phyloP scores from a whole-genome alignment of 345 rosid genomes.

The Boechera retrofracta region DNA sequence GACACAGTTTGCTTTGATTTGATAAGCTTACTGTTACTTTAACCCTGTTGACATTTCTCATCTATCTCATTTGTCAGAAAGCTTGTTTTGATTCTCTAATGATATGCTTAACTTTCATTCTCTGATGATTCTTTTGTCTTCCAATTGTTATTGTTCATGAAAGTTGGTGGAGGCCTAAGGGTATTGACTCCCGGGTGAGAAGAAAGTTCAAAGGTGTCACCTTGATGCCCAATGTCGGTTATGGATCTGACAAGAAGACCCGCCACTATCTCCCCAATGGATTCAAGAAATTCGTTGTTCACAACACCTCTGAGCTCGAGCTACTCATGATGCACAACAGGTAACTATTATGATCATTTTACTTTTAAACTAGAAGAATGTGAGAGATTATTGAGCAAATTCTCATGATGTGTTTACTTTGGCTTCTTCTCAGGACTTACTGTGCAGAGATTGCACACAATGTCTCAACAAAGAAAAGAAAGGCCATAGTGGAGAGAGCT shows the following conservation, averaged over 20 bases:
- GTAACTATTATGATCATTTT: conserved; percentile 27
- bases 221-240: conserved; percentile 84
- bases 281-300: conserved; percentile 82
- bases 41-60: conserved; percentile 42
- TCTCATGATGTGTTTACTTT: not conserved
- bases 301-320: conserved; percentile 72
- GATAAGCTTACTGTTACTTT: conserved; percentile 46
- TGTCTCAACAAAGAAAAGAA: conserved; percentile 80
- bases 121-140: not conserved
- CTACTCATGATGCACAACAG: conserved; percentile 95
- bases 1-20: conserved; percentile 42
- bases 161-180: conserved; percentile 92
- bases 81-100: not conserved
- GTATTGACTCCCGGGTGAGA: conserved; percentile 80
- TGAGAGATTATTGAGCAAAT: not conserved
- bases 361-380: not conserved
- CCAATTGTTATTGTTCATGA: conserved; percentile 44
- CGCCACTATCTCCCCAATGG: conserved; percentile 86
- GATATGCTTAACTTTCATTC: not conserved
- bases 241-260: conserved; percentile 81
- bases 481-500: no score
- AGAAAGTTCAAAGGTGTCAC: conserved; percentile 88
- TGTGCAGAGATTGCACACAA: conserved; percentile 89
- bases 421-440: conserved; percentile 54
- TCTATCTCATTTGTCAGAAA: not conserved